These are phyloP conservation scores for Ogataea ganodermae DNA, from an alignment of 805 yeast genomes.

Conservation along the genomic window DNA sequence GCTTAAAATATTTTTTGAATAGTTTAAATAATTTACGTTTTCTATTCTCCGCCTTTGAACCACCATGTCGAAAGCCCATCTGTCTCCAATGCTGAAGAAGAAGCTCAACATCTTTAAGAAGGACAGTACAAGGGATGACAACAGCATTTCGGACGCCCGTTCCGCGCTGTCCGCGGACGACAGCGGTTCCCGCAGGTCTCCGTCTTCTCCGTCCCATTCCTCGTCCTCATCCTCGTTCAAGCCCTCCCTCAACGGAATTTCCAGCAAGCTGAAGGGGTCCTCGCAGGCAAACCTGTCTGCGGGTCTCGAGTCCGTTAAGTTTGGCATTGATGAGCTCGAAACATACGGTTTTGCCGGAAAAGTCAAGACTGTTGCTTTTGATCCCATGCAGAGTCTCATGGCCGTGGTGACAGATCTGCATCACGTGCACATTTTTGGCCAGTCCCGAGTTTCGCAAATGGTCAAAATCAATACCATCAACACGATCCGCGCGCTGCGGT, in stretches of 20 bases:
- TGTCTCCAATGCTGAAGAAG: constrained; percentile 24
- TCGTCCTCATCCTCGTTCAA: constrained; percentile 16
- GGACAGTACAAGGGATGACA: constrained; percentile 9
- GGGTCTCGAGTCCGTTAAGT: constrained; percentile 33
- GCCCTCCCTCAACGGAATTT: constrained; percentile 7
- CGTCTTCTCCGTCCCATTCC: constrained; percentile 6
- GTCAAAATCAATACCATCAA: constrained; percentile 53
- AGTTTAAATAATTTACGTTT: too few species aligned
- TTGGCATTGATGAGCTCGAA: constrained; percentile 35
- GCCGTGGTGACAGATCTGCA: constrained; percentile 78
- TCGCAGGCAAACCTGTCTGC: constrained; percentile 27
- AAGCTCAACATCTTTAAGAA: constrained; percentile 18
- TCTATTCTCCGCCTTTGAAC: too few species aligned
- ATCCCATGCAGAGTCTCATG: constrained; percentile 83
- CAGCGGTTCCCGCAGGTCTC: not conserved
- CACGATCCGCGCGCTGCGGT: constrained; percentile 56
- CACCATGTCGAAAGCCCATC: too few species aligned
- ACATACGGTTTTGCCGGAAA: constrained; percentile 65
- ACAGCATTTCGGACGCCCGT: not conserved
- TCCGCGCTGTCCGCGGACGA: not conserved
- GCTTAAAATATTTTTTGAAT: too few species aligned
- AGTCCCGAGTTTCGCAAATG: constrained; percentile 71
- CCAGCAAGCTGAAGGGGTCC: constrained; percentile 17
- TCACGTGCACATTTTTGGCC: constrained; percentile 79
- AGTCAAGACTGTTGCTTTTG: constrained; percentile 70